Evolutionary conservation across 139 green algal genomes (phyloP).

Genomic region (Coccomyxa sp.): DNA sequence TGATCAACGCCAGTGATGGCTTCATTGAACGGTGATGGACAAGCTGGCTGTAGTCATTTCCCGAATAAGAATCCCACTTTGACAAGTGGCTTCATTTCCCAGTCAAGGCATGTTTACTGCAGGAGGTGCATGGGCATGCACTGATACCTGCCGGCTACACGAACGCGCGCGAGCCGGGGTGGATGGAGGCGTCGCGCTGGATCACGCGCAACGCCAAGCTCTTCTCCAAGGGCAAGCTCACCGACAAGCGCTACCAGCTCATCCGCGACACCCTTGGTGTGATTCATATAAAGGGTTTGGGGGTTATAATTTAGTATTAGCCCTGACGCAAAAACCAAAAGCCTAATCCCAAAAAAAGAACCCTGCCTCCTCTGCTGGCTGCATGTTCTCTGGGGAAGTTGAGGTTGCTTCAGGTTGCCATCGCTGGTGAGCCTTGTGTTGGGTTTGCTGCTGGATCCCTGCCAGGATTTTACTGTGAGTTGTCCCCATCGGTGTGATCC

Average conservation of each 20-base stretch:
- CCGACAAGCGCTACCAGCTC: slow-evolving; percentile 9
- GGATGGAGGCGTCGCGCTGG: slow-evolving; percentile 22
- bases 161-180: slow-evolving; percentile 3
- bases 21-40: too few species aligned
- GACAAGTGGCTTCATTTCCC: too few species aligned
- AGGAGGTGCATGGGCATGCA: slow-evolving; percentile 14
- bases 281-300: background rate
- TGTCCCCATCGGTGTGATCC: too few species aligned
- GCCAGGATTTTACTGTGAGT: too few species aligned
- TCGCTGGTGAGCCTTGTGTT: too few species aligned
- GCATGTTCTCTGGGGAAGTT: background rate
- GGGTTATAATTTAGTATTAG: background rate
- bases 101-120: too few species aligned
- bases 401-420: background rate
- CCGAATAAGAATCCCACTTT: too few species aligned
- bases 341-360: background rate
- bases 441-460: too few species aligned
- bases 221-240: slow-evolving; percentile 27
- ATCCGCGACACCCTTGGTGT: slow-evolving; percentile 26
- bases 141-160: slow-evolving; percentile 10
- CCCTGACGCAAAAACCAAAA: background rate
- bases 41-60: too few species aligned
- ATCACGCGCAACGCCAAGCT: slow-evolving; percentile 21
- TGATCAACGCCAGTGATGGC: too few species aligned
- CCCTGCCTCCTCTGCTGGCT: background rate